Percentiles rank a stretch among this genome's conserved stretches.
phyloP scores from a whole-genome alignment of 2,329 filamentous ascomycete genomes.

The Fusarium sp. region DNA sequence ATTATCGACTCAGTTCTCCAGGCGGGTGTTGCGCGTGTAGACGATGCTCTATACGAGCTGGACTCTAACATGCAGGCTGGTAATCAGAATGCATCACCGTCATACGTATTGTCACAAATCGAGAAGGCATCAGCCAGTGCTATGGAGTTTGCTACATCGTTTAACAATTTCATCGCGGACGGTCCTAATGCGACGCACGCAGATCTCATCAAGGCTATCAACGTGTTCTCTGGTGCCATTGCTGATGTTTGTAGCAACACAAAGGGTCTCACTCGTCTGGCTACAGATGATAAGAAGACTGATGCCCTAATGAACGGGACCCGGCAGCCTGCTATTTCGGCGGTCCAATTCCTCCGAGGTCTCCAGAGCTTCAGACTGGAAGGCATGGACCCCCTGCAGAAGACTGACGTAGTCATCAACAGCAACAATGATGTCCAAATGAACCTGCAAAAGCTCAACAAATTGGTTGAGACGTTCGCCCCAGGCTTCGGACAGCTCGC shows the following conservation, averaged over 20 bases:
- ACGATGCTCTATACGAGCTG: conserved; percentile 95
- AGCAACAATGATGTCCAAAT: conserved; percentile 97
- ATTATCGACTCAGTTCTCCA: conserved; percentile 98
- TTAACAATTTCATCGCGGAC: conserved; percentile 98
- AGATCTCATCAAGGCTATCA: conserved; percentile 93
- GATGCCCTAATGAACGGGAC: conserved; percentile 86
- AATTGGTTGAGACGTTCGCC: conserved; percentile 90
- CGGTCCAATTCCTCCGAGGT: conserved; percentile 93
- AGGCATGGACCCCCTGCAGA: conserved; percentile 88
- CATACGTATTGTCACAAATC: conserved; percentile 95
- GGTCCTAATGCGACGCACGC: conserved; percentile 90
- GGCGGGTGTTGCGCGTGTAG: conserved; percentile 90
- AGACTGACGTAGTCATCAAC: conserved; percentile 97
- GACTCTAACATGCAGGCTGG: conserved; percentile 98
- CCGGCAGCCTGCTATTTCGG: conserved; percentile 84
- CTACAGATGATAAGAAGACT: conserved; percentile 93
- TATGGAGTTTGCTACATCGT: conserved; percentile 96
- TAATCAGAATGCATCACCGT: conserved; percentile 95
- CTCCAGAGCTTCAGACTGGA: conserved; percentile 94
- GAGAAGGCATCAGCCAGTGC: conserved; percentile 95
- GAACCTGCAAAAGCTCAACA: conserved; percentile 92
- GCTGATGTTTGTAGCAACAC: conserved; percentile 96
- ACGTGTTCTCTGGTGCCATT: conserved; percentile 88
- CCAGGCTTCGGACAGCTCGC: conserved; percentile 86
- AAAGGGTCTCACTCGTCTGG: conserved; percentile 92